Evolutionary conservation across 805 yeast genomes (phyloP), one percentile per base, ranked within the genome.

Genomic region (Ogataea saltuana): DNA sequence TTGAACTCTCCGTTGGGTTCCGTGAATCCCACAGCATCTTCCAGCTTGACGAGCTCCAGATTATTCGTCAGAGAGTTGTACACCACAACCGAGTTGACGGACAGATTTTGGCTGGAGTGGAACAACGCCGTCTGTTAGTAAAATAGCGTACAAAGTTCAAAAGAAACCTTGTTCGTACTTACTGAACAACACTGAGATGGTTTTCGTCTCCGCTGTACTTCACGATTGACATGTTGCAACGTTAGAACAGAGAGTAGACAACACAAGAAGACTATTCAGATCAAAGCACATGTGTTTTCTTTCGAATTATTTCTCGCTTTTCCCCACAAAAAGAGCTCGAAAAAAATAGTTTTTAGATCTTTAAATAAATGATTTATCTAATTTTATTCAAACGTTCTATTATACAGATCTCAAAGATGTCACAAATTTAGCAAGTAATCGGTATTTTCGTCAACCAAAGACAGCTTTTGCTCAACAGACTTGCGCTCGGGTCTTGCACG

Each of bases 41-140:
- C 57, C 12, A 53, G 45, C 29, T 49, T 45, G 4, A 60, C 56
- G 11, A 63, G 44, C 41, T 60, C 61, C 22, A 63, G 49, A 20
- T 58, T 49, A 17, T 58, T 58, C 1, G 62, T 54, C 18, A 42
- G 47, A 3, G 61, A 47, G 45, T 63, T 55, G 51, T 61, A 62
- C 4, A 61, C 34, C 6, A 63, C 65, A 15, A 63, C 49, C 15
- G 65, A 53, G 32, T 60, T 59, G 8, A 56, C 46, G 17, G 53
- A 37, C 6, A 47, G n/a, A 39, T 55, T 56, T 27, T 53, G 57
- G 23, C 56, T 54, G 35, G 33, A 26, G 6, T 29, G 22, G 10
- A n/a, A n/a, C n/a, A n/a, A n/a, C n/a, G n/a, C n/a, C n/a, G n/a
- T n/a, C n/a, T 18, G 45, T 41, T 42, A 50, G 44, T 27, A 37